phyloP scores from a whole-genome alignment of 2,329 filamentous ascomycete species.

The Cercospora canescens region DNA sequence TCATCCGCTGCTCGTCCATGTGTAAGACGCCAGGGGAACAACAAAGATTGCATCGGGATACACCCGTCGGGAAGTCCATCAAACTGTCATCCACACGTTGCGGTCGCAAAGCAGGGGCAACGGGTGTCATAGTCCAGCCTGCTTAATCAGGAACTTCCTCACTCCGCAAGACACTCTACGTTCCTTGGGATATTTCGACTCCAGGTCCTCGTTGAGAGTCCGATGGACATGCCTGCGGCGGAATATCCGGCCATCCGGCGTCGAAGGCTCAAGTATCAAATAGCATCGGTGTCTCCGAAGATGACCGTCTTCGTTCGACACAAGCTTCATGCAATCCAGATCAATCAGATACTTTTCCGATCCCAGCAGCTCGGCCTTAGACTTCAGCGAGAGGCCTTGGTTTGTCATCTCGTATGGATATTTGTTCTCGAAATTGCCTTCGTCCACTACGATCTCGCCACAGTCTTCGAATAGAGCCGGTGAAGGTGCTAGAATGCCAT shows the following conservation, averaged over 20 bases:
- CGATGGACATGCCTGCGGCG: conserved; percentile 3
- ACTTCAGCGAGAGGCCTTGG: conserved; percentile 1
- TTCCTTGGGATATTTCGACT: conserved; percentile 9
- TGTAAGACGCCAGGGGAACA: neutral
- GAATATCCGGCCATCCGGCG: neutral
- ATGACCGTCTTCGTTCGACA: neutral
- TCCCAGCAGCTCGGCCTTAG: conserved; percentile 3
- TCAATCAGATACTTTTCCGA: conserved; percentile 12
- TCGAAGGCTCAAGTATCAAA: conserved; percentile 9
- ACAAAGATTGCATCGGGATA: neutral
- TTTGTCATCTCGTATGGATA: conserved; percentile 16
- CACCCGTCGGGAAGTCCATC: too few species aligned
- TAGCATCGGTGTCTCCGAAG: conserved; percentile 2
- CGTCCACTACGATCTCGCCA: conserved; percentile 10
- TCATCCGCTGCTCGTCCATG: neutral
- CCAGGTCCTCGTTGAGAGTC: neutral
- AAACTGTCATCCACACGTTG: neutral
- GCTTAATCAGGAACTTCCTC: conserved; percentile 11
- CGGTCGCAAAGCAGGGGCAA: neutral
- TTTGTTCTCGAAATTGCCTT: conserved; percentile 8
- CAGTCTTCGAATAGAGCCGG: conserved; percentile 7
- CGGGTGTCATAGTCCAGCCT: conserved; percentile 2
- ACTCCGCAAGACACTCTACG: conserved; percentile 1
- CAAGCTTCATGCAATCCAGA: conserved; percentile 10
- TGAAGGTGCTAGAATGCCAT: conserved; percentile 13